Evolutionary conservation across 2,329 filamentous ascomycete species (phyloP), one percentile per base, ranked within the genome.

Genomic region (Penicillium sp.): DNA sequence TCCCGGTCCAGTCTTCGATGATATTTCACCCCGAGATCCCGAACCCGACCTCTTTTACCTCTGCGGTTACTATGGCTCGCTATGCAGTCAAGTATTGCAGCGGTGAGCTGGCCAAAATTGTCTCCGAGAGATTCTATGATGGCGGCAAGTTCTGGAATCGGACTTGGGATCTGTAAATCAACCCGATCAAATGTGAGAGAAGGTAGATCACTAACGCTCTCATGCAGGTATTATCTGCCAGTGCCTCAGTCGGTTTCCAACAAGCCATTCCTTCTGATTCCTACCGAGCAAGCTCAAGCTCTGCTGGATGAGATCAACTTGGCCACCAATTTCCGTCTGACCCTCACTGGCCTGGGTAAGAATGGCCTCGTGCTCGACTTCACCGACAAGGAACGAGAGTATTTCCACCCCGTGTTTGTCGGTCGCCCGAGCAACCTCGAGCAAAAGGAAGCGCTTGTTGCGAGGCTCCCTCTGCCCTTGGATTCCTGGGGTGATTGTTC

Each of bases 141-240:
- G 58, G 54, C 5, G 74, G 72, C 2, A 71, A 78, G 49, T 77
- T 80, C 59, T 83, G 82, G 63, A 73, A 77, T 2, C 81, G 84
- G 55, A 67, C 77, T 10, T 96, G 92, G 92, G 86, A 93, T 58
- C 76, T 96, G 90, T 94, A 79, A 80, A 87, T 80, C 4, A 53
- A 47, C 14, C 27, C 18, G 24, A 21, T 9, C 21, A 36, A 7
- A 9, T 11, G 7, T 31, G 10, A 31, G 39, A 9, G 39, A n/a
- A 36, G 9, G n/a, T 36, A 21, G 2, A 49, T 27, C 18, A 21
- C 47, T 53, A 39, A 53, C n/a, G 10, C 34, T 36, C 8, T 24
- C 29, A 7, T 21, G 3, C 47, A 90, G 88, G 51, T 91, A 87
- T 71, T 92, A 89, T 69, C 67, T 91, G 34, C 79, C 86, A 67